Evolutionary conservation across 176 grass and related monocot genomes (phyloP), one percentile per base, ranked within the genome.

Genomic region (Alopecurus myosuroides): DNA sequence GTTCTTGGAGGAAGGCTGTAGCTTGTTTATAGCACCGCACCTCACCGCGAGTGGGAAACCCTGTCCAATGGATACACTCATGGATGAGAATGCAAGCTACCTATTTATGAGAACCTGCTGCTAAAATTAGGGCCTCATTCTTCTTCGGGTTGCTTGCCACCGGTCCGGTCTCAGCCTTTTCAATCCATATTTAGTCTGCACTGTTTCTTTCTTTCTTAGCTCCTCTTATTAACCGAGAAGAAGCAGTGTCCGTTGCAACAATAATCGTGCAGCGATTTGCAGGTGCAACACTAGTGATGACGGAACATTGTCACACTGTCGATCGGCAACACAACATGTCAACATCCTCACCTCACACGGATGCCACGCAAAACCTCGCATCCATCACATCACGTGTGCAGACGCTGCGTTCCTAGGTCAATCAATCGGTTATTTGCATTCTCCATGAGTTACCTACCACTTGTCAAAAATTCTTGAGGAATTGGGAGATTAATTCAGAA

Each of bases 111-210:
- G 46, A 67, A 36, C 33, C 20, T 67, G 64, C 33, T 36, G 17
- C 64, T 67, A 67, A 67, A 37, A 11, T 67, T 67, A 67, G 64
- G 18, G 64, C 8, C 4, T 36, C 33, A 67, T 3, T 67, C 2
- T 35, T 67, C 64, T 36, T 37, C 64, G 29, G 0, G 42, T 42
- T 83, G 22, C 75, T 64, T 58, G 49, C 3, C 12, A 1, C 23
- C 65, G 9, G 70, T 77, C 23, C 65, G 9, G 70, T 77, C 77
- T 39, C 74, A 76, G 12, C 28, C 39, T 70, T 81, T 81, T 85
- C 82, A 76, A 81, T 77, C 88, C 88, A 89, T 82, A 77, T 81
- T 81, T 89, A 89, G 83, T 52, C 83, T 85, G 70, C 53, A 53
- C 63, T 82, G 70, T 89, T 86, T 86, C 88, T 71, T 64, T 33